Base-by-base conservation (phyloP, 108 stramenopile genomes). In the Nitzschia sp. region DNA sequence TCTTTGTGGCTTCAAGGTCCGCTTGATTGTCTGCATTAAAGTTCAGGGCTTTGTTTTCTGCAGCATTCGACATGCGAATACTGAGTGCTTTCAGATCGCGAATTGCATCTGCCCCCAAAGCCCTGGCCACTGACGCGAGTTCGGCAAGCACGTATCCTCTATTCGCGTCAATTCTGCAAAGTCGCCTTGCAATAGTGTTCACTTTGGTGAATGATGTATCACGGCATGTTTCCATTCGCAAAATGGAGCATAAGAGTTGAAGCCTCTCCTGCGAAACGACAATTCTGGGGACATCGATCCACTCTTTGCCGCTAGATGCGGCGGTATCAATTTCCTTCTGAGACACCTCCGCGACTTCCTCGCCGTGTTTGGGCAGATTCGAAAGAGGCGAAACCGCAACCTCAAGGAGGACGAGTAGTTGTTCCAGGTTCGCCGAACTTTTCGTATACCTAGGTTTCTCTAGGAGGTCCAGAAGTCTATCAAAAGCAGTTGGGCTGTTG, bases 371-470 rank as follows among this genome's bases (percentile, higher is more conserved):
- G 26, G 91, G 82, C 26, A 95, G 63, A 17, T 87, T 75, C 0
- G 87, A 85, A 30, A 94, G 75, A n/a, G 91, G 94, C n/a, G 82
- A 69, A 0, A 82, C 85, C 23, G 83, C 80, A 33, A 59, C 45
- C 71, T 95, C 94, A 9, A 95, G 66, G 26, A 95, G 58, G 34
- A 71, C 65, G 0, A 95, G 73, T 19, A 95, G 76, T 53, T 91
- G 88, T 60, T 95, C 91, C 0, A 95, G 84, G 70, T 85, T 89
- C 21, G 87, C 76, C 2, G 87, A 79, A 53, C 89, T 90, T 53
- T 84, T 79, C 27, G 73, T 62, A 58, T 85, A 90, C 33, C 71
- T 63, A 41, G 83, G 68, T 36, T 80, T 88, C 31, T 78, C 66
- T 17, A 94, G 71, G 57, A 94, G 76, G 64, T 88, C 90, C 27